Evolutionary conservation across 805 yeast species (phyloP), one percentile per base, ranked within the genome.

Genomic region (Kluyveromyces lactis): DNA sequence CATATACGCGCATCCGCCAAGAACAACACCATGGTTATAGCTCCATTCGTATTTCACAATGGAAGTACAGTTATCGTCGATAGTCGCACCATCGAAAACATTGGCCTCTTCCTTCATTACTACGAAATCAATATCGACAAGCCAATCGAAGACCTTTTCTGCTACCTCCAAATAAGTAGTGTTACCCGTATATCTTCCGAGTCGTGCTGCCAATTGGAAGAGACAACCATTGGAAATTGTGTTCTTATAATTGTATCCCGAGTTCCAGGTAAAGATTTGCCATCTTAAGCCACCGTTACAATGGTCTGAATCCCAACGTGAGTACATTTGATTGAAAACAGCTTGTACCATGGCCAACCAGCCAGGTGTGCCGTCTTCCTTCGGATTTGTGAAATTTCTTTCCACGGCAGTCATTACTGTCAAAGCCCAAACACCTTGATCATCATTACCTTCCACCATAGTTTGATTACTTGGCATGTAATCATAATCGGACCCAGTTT

Each of bases 351-450:
- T 66, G 39, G 77, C 72, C 24, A 86, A 69, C 97, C 97, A 90
- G 42, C 75, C 75, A 13, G 86, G 86, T 29, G 33, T 41, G 18
- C 48, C 32, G 34, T 67, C 73, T 1, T 52, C 43, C 55, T 77
- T 64, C 2, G 94, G 87, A 52, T 80, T 77, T 1, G 85, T 66
- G 56, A 87, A 87, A 63, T 86, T 86, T 56, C 81, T 71, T 60
- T 90, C 97, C 0, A 94, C 94, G 1, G 97, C 97, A 21, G 77
- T 79, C 82, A 90, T 86, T 3, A 79, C 94, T 1, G 95, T 82
- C 44, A 92, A 69, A 4, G 95, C 97, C 97, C 97, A 90, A 60
- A 90, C 86, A 2, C 85, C 95, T 66, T 90, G 97, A 68, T 90
- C 97, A 70, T 90, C 98, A 57, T 90, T 90, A 54, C 97, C 98